Conservation (phyloP, 1,139 yeast species). For the Arxiozyma telluris region DNA sequence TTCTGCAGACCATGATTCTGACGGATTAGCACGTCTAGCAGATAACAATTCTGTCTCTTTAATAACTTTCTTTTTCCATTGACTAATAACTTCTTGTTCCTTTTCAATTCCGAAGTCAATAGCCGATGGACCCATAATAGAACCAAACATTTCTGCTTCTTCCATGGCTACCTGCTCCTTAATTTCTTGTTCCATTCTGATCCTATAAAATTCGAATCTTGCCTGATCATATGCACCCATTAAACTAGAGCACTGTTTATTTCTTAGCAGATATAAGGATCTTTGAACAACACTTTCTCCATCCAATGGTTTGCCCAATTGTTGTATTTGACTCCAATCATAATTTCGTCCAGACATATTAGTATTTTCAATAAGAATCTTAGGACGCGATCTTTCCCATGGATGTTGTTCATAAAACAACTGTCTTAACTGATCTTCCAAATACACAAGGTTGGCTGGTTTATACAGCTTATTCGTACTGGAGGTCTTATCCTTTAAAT, state of each 20-base stretch:
- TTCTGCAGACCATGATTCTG: conserved; percentile 30
- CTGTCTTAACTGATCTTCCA: conserved; percentile 77
- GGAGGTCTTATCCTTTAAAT: conserved; percentile 26
- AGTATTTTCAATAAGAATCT: conserved; percentile 65
- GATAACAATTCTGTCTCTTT: conserved; percentile 43
- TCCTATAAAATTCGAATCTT: conserved; percentile 75
- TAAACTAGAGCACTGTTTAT: conserved; percentile 30
- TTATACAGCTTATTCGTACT: conserved; percentile 38
- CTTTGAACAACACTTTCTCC: conserved; percentile 95
- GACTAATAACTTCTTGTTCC: conserved; percentile 63
- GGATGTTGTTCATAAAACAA: conserved; percentile 90
- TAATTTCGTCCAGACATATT: conserved; percentile 46
- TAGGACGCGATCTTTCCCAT: conserved; percentile 97
- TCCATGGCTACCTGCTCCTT: conserved; percentile 68
- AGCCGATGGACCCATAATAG: conserved; percentile 53
- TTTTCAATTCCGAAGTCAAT: conserved; percentile 58
- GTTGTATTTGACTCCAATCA: conserved; percentile 77
- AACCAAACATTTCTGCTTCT: conserved; percentile 80
- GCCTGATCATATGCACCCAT: conserved; percentile 76
- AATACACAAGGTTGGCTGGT: conserved; percentile 55
- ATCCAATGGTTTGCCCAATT: conserved; percentile 63
- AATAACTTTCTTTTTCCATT: conserved; percentile 68
- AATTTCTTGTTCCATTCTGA: conserved; percentile 78
- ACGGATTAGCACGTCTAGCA: conserved; percentile 38
- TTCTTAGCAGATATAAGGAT: conserved; percentile 58